Conservation (phyloP, 768 basidiomycete species). For the Suillus clintonianus region DNA sequence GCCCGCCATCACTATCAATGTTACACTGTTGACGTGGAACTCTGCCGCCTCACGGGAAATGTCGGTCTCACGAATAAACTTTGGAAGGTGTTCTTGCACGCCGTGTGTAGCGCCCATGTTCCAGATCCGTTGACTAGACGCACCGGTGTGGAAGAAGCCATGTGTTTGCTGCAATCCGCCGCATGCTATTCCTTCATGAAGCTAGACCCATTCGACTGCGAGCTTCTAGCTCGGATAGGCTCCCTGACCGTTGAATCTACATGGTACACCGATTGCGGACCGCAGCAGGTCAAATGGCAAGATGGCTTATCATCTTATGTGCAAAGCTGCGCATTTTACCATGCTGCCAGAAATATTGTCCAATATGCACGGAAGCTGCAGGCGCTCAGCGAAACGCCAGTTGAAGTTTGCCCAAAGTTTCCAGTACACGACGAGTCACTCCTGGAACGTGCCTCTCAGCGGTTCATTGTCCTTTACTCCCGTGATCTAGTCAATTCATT, state of each 20-base stretch:
- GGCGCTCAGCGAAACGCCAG: conserved; percentile 3
- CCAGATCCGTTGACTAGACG: conserved; percentile 42
- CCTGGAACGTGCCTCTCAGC: conserved; percentile 15
- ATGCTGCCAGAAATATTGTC: conserved; percentile 11
- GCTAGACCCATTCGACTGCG: conserved; percentile 23
- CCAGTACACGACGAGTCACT: conserved; percentile 13
- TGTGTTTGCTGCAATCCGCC: conserved; percentile 37
- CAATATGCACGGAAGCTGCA: conserved; percentile 7
- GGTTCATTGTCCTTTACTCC: conserved; percentile 16
- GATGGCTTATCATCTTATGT: conserved; percentile 17
- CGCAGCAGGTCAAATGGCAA: conserved; percentile 39
- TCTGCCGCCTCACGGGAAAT: conserved; percentile 26
- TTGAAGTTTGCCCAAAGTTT: conserved; percentile 12
- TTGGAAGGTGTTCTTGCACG: conserved; percentile 43
- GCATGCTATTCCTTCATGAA: conserved; percentile 39
- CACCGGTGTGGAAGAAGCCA: conserved; percentile 44
- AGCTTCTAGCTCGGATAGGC: conserved; percentile 33
- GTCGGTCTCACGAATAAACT: conserved; percentile 22
- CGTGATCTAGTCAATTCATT: neutral
- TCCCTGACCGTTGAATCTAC: conserved; percentile 31
- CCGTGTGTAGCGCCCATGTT: conserved; percentile 33
- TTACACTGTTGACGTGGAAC: conserved; percentile 25
- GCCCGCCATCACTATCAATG: conserved; percentile 15
- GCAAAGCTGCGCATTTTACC: conserved; percentile 31
- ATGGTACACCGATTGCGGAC: conserved; percentile 36